A percentile compares a stretch with the other conserved stretches of the same genome.
Evolutionary conservation across 2,329 filamentous ascomycete species (phyloP).

Genomic region (Colletotrichum sp.): DNA sequence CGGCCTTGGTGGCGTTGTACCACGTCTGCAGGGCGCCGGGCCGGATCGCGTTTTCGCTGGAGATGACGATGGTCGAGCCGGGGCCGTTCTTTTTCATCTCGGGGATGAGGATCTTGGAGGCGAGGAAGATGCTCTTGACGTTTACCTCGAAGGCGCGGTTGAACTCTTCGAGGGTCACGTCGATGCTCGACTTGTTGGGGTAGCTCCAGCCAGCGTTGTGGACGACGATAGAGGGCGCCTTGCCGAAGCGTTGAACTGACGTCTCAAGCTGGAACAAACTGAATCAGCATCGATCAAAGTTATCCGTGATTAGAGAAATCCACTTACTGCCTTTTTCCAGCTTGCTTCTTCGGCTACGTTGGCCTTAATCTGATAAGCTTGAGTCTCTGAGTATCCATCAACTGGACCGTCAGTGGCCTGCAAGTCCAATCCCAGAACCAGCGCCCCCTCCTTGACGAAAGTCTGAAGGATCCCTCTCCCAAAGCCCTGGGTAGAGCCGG

Average conservation of each 20-base stretch:
- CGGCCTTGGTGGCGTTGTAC: conserved; percentile 17
- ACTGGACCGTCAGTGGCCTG: background rate
- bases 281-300: background rate
- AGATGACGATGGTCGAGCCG: conserved; percentile 3
- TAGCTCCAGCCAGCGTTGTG: background rate
- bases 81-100: conserved; percentile 7
- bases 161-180: conserved; percentile 8
- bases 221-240: background rate
- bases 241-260: background rate
- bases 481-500: background rate
- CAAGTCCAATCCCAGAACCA: background rate
- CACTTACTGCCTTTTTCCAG: background rate
- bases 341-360: background rate
- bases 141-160: conserved; percentile 8
- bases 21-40: background rate
- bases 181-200: background rate
- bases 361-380: background rate
- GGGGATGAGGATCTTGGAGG: conserved; percentile 7
- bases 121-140: conserved; percentile 12
- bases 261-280: background rate
- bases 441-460: background rate
- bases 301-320: background rate
- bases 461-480: background rate
- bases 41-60: background rate
- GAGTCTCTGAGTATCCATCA: background rate